phyloP scores from a whole-genome alignment of 495 filamentous ascomycete species.

The Lophium mytilinum region DNA sequence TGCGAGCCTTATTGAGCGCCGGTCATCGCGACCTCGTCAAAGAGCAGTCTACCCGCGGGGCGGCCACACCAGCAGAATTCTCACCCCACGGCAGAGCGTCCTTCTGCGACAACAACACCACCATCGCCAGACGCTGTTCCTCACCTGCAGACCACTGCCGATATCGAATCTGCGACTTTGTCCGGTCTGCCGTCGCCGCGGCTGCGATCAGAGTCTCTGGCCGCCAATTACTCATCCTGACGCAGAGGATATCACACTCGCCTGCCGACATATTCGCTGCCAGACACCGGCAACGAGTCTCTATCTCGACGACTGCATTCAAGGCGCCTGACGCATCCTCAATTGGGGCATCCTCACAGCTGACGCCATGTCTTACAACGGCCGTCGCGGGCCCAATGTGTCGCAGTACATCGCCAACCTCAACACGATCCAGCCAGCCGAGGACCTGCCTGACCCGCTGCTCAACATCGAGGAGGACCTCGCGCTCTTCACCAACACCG shows the following conservation, averaged over 20 bases:
- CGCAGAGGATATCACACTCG: background rate
- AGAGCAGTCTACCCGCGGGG: background rate
- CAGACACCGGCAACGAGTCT: too few relatives aligned
- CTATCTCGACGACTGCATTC: too few relatives aligned
- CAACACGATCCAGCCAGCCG: constrained; percentile 63
- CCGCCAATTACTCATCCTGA: background rate
- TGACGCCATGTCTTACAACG: constrained; percentile 60
- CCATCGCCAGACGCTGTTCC: too few relatives aligned
- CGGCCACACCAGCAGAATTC: background rate
- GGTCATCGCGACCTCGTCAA: background rate
- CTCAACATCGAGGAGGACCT: constrained; percentile 68
- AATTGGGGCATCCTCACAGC: too few relatives aligned
- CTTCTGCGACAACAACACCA: background rate
- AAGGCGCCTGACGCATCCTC: too few relatives aligned
- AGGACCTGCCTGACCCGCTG: constrained; percentile 57
- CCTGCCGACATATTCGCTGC: background rate
- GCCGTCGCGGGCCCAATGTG: constrained; percentile 70
- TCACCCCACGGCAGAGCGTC: background rate
- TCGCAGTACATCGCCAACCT: constrained; percentile 81
- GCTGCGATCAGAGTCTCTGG: background rate
- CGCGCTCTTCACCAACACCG: constrained; percentile 83
- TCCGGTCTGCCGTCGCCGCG: background rate
- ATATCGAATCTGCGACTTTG: background rate
- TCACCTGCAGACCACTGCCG: too few relatives aligned
- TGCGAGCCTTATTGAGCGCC: background rate